A percentile compares a stretch with the other conserved stretches of the same genome.
phyloP scores from a whole-genome alignment of 2,329 filamentous ascomycete genomes.

The Epicoccum nigrum region DNA sequence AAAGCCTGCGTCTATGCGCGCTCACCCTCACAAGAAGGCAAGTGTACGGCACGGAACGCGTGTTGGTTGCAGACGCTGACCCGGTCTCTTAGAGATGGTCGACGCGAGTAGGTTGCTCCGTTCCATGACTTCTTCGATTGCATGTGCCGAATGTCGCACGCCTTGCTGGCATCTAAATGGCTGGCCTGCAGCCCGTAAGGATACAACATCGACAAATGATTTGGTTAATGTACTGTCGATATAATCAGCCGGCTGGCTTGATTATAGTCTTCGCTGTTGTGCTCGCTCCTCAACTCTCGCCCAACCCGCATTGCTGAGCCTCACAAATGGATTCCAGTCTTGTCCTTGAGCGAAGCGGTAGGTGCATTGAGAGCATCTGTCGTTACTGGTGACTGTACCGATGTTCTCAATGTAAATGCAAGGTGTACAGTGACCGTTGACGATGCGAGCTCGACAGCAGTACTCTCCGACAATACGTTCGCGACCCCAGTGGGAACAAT shows the following conservation, averaged over 20 bases:
- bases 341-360: slow-evolving; percentile 19
- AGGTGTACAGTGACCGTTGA: slow-evolving; percentile 25
- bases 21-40: not conserved
- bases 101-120: no score
- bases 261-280: slow-evolving; percentile 9
- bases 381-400: slow-evolving; percentile 31
- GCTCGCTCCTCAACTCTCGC: slow-evolving; percentile 24
- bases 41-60: not conserved
- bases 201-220: no score
- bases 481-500: slow-evolving; percentile 41
- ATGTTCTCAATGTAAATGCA: slow-evolving; percentile 34
- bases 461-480: slow-evolving; percentile 35
- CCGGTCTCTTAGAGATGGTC: no score
- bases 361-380: slow-evolving; percentile 27
- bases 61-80: not conserved
- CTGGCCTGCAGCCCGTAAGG: no score
- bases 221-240: not conserved
- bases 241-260: not conserved
- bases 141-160: not conserved
- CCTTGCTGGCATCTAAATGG: slow-evolving; percentile 5
- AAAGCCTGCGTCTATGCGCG: slow-evolving; percentile 6
- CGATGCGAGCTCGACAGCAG: slow-evolving; percentile 37
- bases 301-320: slow-evolving; percentile 28
- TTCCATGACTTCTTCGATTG: no score
- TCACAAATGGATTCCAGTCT: slow-evolving; percentile 28